phyloP scores from a whole-genome alignment of 208 protist species.

The Leishmania mexicana region DNA sequence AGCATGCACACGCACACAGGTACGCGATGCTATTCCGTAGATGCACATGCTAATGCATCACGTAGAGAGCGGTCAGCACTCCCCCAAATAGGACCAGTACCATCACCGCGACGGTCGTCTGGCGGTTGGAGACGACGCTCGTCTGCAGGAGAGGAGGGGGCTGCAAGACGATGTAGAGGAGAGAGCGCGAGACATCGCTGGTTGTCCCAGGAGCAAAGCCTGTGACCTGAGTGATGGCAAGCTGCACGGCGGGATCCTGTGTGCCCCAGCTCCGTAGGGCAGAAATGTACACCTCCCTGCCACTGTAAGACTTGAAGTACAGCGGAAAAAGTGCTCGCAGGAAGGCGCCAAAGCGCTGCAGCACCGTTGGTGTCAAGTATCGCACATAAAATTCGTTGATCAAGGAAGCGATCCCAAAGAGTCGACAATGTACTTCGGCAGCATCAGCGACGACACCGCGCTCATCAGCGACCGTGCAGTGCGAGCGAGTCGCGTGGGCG shows the following conservation, averaged over 20 bases:
- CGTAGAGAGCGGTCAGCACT: slow-evolving; percentile 18
- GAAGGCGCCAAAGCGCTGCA: slow-evolving; percentile 11
- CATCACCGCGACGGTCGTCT: slow-evolving; percentile 16
- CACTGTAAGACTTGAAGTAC: neutral
- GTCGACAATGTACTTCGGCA: slow-evolving; percentile 31
- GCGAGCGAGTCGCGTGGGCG: slow-evolving; percentile 5
- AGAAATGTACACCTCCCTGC: slow-evolving; percentile 30
- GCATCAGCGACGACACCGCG: slow-evolving; percentile 25
- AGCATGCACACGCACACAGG: neutral
- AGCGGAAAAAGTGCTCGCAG: slow-evolving; percentile 18
- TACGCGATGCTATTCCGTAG: neutral
- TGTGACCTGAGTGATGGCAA: slow-evolving; percentile 38
- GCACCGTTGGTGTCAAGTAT: slow-evolving; percentile 18
- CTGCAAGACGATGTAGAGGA: slow-evolving; percentile 46
- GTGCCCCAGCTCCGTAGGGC: slow-evolving; percentile 35
- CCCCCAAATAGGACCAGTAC: slow-evolving; percentile 27
- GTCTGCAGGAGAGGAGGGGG: slow-evolving; percentile 41
- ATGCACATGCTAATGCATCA: slow-evolving; percentile 13
- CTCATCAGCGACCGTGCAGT: slow-evolving; percentile 24
- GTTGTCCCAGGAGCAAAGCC: slow-evolving; percentile 40
- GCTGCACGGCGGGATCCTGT: slow-evolving; percentile 52
- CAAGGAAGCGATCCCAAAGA: slow-evolving; percentile 35
- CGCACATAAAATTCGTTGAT: slow-evolving; percentile 45
- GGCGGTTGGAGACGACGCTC: slow-evolving; percentile 23
- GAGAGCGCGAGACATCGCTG: slow-evolving; percentile 38